phyloP scores from a whole-genome alignment of 371 early-diverging fungal species.

The Mucor lusitanicus region DNA sequence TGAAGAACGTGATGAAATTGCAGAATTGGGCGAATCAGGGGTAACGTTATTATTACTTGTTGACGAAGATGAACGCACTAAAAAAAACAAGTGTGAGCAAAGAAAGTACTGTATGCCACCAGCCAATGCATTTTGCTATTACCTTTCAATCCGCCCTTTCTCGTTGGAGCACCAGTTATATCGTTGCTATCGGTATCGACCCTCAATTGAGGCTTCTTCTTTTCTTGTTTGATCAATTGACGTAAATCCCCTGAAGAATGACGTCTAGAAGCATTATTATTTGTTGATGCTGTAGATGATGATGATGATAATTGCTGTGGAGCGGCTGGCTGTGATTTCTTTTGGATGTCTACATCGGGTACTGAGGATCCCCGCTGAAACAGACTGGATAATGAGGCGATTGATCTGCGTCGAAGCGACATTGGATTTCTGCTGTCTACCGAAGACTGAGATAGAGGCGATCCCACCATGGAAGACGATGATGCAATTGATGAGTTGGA shows the following conservation, averaged over 20 bases:
- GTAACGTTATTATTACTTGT: constrained; percentile 11
- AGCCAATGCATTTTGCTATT: not conserved
- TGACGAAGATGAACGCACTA: constrained; percentile 10
- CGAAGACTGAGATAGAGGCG: constrained; percentile 9
- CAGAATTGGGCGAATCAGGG: constrained; percentile 44
- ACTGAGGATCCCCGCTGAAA: constrained; percentile 26
- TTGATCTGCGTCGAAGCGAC: constrained; percentile 44
- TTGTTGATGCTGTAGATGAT: not conserved
- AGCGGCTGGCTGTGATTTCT: not conserved
- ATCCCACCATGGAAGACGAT: constrained; percentile 3
- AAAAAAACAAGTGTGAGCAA: constrained; percentile 1
- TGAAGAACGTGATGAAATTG: constrained; percentile 32
- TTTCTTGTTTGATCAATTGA: constrained; percentile 18
- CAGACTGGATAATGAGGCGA: constrained; percentile 40
- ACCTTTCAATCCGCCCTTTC: constrained; percentile 40
- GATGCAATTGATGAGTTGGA: constrained; percentile 12
- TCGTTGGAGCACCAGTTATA: not conserved
- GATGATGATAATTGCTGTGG: not conserved
- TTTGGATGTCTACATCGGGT: constrained; percentile 9
- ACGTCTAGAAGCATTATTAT: constrained; percentile 9
- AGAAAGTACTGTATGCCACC: not conserved
- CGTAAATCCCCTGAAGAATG: constrained; percentile 33
- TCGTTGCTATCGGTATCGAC: constrained; percentile 28
- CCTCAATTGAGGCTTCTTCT: constrained; percentile 29
- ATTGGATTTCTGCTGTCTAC: not conserved